phyloP scores from a whole-genome alignment of 176 grass and related monocot species.

The Carex cristatella region DNA sequence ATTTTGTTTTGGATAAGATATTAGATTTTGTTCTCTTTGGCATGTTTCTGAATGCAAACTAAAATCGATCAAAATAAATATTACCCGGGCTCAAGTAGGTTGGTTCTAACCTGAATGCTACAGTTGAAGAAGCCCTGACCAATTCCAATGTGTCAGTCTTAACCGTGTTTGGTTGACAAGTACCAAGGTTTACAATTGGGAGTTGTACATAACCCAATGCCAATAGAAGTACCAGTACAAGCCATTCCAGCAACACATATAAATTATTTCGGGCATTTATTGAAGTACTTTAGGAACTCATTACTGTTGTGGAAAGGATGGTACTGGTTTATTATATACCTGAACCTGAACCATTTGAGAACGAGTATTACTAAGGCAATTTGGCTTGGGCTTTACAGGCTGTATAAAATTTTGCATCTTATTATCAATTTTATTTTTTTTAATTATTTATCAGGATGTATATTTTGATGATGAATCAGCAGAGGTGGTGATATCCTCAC shows the following conservation, averaged over 20 bases:
- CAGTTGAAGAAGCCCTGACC: not conserved
- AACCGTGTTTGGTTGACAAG: not conserved
- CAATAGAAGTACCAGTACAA: not conserved
- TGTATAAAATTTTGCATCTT: not conserved
- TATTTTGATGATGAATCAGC: constrained; percentile 97
- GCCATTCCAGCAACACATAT: not conserved
- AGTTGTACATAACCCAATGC: not conserved
- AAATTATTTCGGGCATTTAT: not conserved
- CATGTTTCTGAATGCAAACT: not conserved
- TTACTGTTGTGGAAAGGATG: not conserved
- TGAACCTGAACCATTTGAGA: not conserved
- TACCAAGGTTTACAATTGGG: not conserved
- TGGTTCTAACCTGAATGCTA: not conserved
- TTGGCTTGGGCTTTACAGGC: not conserved
- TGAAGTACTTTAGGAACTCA: not conserved
- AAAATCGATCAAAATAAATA: not conserved
- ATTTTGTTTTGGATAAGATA: not conserved
- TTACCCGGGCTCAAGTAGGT: not conserved
- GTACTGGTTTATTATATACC: not conserved
- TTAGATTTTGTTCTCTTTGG: constrained; percentile 1
- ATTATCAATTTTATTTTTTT: constrained; percentile 5
- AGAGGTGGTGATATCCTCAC: constrained; percentile 86
- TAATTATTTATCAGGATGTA: constrained; percentile 56
- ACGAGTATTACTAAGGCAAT: not conserved
- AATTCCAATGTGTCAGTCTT: not conserved